phyloP scores from a whole-genome alignment of 2,329 filamentous ascomycete species.

The Lachnellula hyalina region DNA sequence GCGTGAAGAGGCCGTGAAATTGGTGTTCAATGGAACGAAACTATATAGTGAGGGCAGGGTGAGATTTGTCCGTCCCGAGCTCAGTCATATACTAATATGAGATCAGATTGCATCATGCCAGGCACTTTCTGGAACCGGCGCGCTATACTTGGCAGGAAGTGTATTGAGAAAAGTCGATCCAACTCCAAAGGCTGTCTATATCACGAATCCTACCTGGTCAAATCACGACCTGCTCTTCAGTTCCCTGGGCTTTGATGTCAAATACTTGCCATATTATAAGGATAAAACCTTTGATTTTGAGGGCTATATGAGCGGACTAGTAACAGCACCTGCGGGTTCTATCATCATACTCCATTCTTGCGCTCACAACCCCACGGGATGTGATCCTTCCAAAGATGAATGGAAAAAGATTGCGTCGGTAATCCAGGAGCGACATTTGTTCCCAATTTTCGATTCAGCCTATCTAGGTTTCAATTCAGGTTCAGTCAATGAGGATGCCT shows the following conservation, averaged over 20 bases:
- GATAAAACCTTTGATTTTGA: constrained; percentile 31
- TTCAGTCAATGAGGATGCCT: constrained; percentile 29
- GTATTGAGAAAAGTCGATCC: constrained; percentile 21
- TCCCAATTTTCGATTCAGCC: constrained; percentile 33
- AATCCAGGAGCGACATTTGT: constrained; percentile 21
- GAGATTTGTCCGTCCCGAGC: constrained; percentile 4
- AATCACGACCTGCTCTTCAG: constrained; percentile 37
- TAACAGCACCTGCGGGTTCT: constrained; percentile 23
- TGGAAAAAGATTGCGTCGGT: constrained; percentile 30
- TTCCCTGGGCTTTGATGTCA: constrained; percentile 32
- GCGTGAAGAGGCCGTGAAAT: constrained; percentile 29
- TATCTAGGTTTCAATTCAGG: constrained; percentile 32
- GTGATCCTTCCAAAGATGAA: constrained; percentile 34
- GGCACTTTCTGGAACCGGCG: constrained; percentile 38
- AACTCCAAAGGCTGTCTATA: constrained; percentile 31
- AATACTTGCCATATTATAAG: constrained; percentile 35
- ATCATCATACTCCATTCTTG: constrained; percentile 38
- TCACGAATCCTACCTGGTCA: constrained; percentile 39
- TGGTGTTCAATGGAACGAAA: constrained; percentile 29
- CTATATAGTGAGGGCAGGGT: constrained; percentile 29
- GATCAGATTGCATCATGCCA: constrained; percentile 34
- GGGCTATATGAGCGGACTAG: constrained; percentile 26
- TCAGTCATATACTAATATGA: background rate
- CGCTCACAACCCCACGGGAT: constrained; percentile 40
- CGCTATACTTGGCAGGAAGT: constrained; percentile 34